Conservation (phyloP, 371 early-diverging fungal species). For the Racocetra persica region DNA sequence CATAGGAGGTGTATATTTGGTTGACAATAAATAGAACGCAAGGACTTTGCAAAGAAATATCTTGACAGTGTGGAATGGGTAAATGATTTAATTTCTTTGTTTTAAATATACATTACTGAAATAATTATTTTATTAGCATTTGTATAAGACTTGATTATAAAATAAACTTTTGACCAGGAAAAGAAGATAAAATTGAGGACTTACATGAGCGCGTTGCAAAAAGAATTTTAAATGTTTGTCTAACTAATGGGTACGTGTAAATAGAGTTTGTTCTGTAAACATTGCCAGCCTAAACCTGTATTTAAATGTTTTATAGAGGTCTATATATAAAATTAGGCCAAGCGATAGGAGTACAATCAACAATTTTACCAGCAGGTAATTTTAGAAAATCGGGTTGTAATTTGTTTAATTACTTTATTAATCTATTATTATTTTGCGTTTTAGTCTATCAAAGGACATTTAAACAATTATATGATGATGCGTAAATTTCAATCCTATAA, state of each 20-base stretch:
- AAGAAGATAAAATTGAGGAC: constrained; percentile 58
- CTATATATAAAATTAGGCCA: constrained; percentile 92
- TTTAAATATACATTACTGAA: not conserved
- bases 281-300: not conserved
- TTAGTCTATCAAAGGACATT: constrained; percentile 70
- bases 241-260: constrained; percentile 71
- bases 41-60: constrained; percentile 61
- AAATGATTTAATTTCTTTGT: not conserved
- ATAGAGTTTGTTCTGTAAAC: not conserved
- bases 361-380: constrained; percentile 71
- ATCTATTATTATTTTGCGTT: not conserved
- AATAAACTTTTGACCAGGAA: constrained; percentile 71
- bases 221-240: constrained; percentile 81
- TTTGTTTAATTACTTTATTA: not conserved
- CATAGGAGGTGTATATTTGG: constrained; percentile 53
- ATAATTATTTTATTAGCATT: constrained; percentile 33
- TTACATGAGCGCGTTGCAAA: constrained; percentile 76
- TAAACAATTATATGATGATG: constrained; percentile 80
- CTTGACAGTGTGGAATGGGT: constrained; percentile 56
- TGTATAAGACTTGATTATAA: constrained; percentile 75
- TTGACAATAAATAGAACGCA: constrained; percentile 65
- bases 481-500: constrained; percentile 66
- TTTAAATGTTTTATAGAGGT: constrained; percentile 56
- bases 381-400: not conserved
- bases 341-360: constrained; percentile 82